Percentiles rank a stretch among this genome's conserved stretches.
phyloP scores from a whole-genome alignment of 2,329 filamentous ascomycete species.

The Diaporthe velutina region DNA sequence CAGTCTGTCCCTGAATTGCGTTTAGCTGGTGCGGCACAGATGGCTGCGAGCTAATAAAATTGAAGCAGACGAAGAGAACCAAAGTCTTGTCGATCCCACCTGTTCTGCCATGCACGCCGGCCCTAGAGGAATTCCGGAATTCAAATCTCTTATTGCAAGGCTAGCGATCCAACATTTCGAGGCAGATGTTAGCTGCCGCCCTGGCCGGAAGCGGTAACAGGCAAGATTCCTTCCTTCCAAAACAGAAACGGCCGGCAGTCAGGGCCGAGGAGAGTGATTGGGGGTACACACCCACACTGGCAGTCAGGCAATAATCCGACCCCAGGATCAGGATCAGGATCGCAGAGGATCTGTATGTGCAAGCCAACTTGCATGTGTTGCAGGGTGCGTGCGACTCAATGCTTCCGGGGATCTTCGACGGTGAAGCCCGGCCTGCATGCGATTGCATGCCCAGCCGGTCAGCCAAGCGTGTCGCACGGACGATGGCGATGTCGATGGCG shows the following conservation, averaged over 20 bases:
- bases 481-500: neutral
- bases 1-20: neutral
- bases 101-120: neutral
- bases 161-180: neutral
- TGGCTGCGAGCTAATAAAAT: neutral
- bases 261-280: neutral
- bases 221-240: neutral
- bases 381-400: conserved; percentile 1
- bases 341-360: neutral
- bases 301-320: neutral
- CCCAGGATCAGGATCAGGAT: conserved; percentile 3
- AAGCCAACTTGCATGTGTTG: neutral
- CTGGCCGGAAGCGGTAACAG: conserved; percentile 9
- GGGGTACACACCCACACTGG: neutral
- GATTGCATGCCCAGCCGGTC: neutral
- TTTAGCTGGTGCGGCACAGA: neutral
- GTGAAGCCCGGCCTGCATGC: conserved; percentile 9
- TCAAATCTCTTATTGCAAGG: conserved; percentile 13
- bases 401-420: conserved; percentile 5
- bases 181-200: neutral
- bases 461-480: neutral
- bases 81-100: conserved; percentile 14
- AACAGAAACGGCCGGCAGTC: conserved; percentile 1
- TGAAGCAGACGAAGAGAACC: neutral
- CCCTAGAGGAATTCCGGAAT: neutral